Evolutionary conservation across 257 asterid genomes (phyloP).

Genomic region (Leonotis leonurus): DNA sequence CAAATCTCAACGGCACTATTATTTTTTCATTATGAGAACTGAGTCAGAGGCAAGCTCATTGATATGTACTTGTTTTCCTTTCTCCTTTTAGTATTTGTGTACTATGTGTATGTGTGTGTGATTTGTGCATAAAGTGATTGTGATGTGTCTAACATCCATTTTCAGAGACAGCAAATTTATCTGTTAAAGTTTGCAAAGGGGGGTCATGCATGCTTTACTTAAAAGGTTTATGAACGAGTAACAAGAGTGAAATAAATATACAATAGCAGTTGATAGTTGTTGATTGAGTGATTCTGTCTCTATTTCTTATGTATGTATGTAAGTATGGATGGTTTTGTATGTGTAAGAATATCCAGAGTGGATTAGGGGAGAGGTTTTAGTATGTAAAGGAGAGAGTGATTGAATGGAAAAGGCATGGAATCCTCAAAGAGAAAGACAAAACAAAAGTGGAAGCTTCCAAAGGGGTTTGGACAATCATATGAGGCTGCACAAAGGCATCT

Average conservation of each 20-base stretch:
- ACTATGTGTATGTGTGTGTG: neutral
- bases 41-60: neutral
- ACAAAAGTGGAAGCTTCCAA: constrained; percentile 72
- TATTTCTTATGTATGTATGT: too few relatives aligned
- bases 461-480: constrained; percentile 65
- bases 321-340: too few relatives aligned
- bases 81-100: too few relatives aligned
- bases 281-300: too few relatives aligned
- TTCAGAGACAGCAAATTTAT: constrained; percentile 10
- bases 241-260: too few relatives aligned
- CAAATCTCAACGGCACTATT: constrained; percentile 24
- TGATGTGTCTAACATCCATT: constrained; percentile 13
- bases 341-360: neutral
- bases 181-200: too few relatives aligned
- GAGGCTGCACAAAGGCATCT: constrained; percentile 51
- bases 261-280: too few relatives aligned
- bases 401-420: constrained; percentile 29
- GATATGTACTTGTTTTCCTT: too few relatives aligned
- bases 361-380: too few relatives aligned
- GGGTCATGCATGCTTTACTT: constrained; percentile 17
- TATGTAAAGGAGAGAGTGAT: too few relatives aligned
- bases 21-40: neutral
- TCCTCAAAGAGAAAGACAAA: constrained; percentile 26
- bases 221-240: constrained; percentile 10
- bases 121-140: constrained; percentile 13